These are phyloP conservation scores for Paraphysoderma sedebokerense DNA, from an alignment of 371 early-diverging fungal genomes.

Conservation along the genomic window DNA sequence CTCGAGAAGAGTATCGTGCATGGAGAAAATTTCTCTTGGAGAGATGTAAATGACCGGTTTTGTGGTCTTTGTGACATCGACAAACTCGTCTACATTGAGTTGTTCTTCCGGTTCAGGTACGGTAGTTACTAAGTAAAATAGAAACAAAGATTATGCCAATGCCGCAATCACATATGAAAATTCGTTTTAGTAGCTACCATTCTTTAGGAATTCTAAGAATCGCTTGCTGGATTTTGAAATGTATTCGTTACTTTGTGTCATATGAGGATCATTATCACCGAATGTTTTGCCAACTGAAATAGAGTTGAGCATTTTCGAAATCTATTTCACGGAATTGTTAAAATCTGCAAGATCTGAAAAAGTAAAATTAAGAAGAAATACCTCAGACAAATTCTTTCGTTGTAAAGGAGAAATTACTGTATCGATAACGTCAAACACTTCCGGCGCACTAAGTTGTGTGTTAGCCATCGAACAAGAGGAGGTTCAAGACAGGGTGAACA, in stretches of 20 bases:
- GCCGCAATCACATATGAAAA: not conserved
- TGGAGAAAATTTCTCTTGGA: constrained; percentile 69
- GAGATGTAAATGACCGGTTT: constrained; percentile 80
- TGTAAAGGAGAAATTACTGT: constrained; percentile 62
- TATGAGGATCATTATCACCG: constrained; percentile 29
- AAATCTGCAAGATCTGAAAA: no score
- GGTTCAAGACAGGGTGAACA: constrained; percentile 8
- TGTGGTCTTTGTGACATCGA: constrained; percentile 61
- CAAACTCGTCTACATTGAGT: constrained; percentile 77
- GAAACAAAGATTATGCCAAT: not conserved
- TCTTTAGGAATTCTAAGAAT: constrained; percentile 57
- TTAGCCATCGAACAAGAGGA: not conserved
- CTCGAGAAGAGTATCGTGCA: constrained; percentile 61
- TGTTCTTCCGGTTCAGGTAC: constrained; percentile 71
- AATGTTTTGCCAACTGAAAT: constrained; percentile 66
- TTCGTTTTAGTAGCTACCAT: constrained; percentile 23
- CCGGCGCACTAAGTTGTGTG: constrained; percentile 83
- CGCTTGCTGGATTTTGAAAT: constrained; percentile 48
- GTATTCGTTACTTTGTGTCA: constrained; percentile 38
- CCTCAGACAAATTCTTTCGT: constrained; percentile 86
- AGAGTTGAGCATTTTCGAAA: constrained; percentile 82
- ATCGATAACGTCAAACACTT: constrained; percentile 88
- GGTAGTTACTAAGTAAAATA: constrained; percentile 33
- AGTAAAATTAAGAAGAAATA: no score
- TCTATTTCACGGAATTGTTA: constrained; percentile 19